Percentiles rank a stretch among this genome's conserved stretches.
Evolutionary conservation across 331 rosid species (phyloP).

Genomic region (Erythrophleum ivorense): DNA sequence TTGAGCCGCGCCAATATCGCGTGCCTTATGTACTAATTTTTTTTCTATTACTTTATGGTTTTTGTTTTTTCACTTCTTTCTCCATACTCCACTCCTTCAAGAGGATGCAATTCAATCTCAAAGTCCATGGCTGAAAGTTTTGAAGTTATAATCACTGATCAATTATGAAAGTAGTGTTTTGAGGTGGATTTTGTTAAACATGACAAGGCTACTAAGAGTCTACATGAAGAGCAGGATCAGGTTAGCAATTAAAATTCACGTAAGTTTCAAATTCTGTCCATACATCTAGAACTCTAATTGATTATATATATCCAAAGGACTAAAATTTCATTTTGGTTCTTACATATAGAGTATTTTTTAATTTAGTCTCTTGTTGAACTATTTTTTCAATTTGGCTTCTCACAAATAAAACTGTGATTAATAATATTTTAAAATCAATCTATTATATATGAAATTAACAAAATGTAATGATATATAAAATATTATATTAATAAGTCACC

Average conservation of each 20-base stretch:
- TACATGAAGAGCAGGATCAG: neutral
- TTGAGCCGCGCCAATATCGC: conserved; percentile 67
- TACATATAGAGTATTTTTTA: no score
- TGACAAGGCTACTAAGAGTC: neutral
- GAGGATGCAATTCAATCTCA: neutral
- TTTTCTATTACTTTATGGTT: neutral
- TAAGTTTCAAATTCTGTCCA: no score
- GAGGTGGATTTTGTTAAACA: neutral
- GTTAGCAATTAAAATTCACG: neutral
- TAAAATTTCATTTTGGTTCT: no score
- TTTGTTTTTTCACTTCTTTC: neutral
- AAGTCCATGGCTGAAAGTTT: neutral
- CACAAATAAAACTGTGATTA: no score
- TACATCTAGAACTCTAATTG: no score
- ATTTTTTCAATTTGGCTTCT: no score
- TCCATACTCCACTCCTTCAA: neutral
- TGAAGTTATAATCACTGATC: neutral
- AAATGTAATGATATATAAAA: no score
- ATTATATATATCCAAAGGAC: no score
- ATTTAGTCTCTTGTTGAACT: no score
- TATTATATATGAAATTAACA: no score
- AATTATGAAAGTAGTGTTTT: neutral
- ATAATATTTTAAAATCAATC: no score
- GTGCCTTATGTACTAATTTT: conserved; percentile 3
- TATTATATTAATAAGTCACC: no score